A percentile compares a stretch with the other conserved stretches of the same genome.
Conservation (phyloP, 768 basidiomycete species). For the Mycena sanguinolenta region DNA sequence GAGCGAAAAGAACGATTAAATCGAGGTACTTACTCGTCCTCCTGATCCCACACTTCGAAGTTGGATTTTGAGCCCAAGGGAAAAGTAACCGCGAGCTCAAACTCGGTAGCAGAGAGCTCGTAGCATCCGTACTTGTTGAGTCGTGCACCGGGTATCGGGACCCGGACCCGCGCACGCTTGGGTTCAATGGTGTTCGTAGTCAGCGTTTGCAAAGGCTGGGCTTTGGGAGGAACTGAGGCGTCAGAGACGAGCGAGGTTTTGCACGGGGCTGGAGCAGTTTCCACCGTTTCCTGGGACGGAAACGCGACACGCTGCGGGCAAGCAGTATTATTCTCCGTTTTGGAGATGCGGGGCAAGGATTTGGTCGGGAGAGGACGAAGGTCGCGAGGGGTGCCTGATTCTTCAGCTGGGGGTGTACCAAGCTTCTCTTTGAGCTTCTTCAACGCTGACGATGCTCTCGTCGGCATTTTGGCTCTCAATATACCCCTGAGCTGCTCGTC, state of each 20-base stretch:
- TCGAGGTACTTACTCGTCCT: slow-evolving; percentile 31
- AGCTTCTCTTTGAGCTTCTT: slow-evolving; percentile 33
- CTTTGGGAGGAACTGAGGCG: not conserved
- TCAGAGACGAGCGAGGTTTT: not conserved
- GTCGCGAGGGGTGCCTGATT: slow-evolving; percentile 3
- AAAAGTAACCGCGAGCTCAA: slow-evolving; percentile 28
- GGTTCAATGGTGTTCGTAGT: slow-evolving; percentile 29
- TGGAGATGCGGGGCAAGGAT: slow-evolving; percentile 1
- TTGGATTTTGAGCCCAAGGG: slow-evolving; percentile 18
- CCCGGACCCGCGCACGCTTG: slow-evolving; percentile 16
- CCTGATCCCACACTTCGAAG: slow-evolving; percentile 39
- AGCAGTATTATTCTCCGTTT: slow-evolving; percentile 8
- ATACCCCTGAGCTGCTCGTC: not conserved
- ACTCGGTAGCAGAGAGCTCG: slow-evolving; percentile 27
- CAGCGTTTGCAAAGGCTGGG: slow-evolving; percentile 10
- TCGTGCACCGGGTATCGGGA: slow-evolving; percentile 25
- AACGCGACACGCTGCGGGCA: not conserved
- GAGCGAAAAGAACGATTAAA: not conserved
- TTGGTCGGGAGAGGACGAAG: slow-evolving; percentile 4
- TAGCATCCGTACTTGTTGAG: slow-evolving; percentile 32
- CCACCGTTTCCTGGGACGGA: slow-evolving; percentile 13
- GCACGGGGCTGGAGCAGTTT: not conserved
- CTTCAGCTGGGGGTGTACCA: not conserved
- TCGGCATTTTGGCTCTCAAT: slow-evolving; percentile 5
- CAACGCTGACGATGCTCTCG: slow-evolving; percentile 18